Evolutionary conservation across 2,329 filamentous ascomycete genomes (phyloP).

Genomic region (Escovopsis sp.): DNA sequence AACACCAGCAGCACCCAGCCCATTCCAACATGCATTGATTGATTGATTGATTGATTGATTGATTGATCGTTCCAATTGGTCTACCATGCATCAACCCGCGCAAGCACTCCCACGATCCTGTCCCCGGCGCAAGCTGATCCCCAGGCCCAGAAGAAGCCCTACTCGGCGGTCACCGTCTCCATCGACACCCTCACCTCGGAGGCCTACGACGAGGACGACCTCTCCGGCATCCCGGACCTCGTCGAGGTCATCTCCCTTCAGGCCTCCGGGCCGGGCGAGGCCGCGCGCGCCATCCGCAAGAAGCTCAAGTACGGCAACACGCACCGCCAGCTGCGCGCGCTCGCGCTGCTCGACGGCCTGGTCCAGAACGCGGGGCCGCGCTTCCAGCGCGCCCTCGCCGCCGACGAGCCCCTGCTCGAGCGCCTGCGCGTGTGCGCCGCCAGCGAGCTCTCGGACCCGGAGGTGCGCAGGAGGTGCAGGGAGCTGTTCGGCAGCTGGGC

Average conservation of each 20-base stretch:
- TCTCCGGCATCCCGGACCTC: conserved; percentile 82
- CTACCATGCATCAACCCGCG: too few species aligned
- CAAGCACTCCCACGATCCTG: too few species aligned
- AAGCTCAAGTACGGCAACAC: conserved; percentile 96
- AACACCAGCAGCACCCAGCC: too few species aligned
- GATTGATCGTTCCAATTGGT: too few species aligned
- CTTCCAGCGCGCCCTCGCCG: conserved; percentile 68
- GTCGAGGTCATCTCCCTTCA: conserved; percentile 91
- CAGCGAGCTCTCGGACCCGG: conserved; percentile 67
- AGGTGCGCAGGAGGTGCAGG: conserved; percentile 80
- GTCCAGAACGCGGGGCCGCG: conserved; percentile 85
- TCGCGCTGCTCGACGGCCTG: conserved; percentile 79
- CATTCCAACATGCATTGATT: too few species aligned
- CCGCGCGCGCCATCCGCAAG: conserved; percentile 83
- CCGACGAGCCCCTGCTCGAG: conserved; percentile 83
- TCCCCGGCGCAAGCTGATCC: too few species aligned
- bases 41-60: too few species aligned
- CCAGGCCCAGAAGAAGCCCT: conserved; percentile 49
- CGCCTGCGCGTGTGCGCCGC: conserved; percentile 77
- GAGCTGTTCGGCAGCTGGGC: conserved; percentile 81
- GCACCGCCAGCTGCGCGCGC: conserved; percentile 80
- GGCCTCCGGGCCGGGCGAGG: conserved; percentile 71
- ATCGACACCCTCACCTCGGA: conserved; percentile 85
- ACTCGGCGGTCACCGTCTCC: conserved; percentile 83
- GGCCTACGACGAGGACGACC: conserved; percentile 77